Evolutionary conservation across 495 filamentous ascomycete genomes (phyloP).

Genomic region (Podospora sp.): DNA sequence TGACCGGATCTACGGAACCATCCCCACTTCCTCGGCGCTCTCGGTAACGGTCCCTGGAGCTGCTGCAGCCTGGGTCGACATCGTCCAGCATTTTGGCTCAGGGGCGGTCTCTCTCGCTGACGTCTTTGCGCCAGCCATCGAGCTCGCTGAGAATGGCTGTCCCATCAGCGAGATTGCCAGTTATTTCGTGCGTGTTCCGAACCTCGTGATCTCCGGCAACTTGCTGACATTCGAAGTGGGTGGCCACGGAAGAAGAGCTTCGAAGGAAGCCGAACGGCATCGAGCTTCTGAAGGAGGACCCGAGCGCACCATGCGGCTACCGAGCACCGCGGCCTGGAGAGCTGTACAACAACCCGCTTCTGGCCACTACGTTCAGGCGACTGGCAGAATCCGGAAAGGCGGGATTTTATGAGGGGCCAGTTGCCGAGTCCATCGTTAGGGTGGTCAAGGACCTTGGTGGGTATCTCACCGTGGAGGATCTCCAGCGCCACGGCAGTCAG

Average conservation of each 20-base stretch:
- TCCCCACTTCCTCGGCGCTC: slow-evolving; percentile 67
- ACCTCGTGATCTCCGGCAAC: neutral
- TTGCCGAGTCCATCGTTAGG: slow-evolving; percentile 72
- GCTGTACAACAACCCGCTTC: slow-evolving; percentile 69
- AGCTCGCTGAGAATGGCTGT: slow-evolving; percentile 77
- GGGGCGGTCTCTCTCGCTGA: slow-evolving; percentile 70
- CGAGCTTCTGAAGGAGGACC: slow-evolving; percentile 69
- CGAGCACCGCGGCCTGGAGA: slow-evolving; percentile 70
- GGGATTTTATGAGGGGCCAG: slow-evolving; percentile 76
- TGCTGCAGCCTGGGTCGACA: slow-evolving; percentile 84
- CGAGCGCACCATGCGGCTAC: slow-evolving; percentile 54
- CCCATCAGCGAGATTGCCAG: slow-evolving; percentile 73
- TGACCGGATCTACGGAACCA: slow-evolving; percentile 48
- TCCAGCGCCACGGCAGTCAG: slow-evolving; percentile 56
- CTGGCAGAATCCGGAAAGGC: slow-evolving; percentile 71
- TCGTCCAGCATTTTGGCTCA: slow-evolving; percentile 75
- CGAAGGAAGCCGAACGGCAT: slow-evolving; percentile 67
- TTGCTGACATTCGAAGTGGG: slow-evolving; percentile 58
- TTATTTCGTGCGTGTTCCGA: slow-evolving; percentile 50
- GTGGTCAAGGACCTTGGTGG: slow-evolving; percentile 70
- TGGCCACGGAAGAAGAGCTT: slow-evolving; percentile 56
- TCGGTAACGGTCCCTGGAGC: slow-evolving; percentile 76
- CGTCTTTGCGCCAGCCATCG: slow-evolving; percentile 72
- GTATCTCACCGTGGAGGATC: slow-evolving; percentile 69
- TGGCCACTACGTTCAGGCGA: slow-evolving; percentile 70